Evolutionary conservation across 2,329 filamentous ascomycete genomes (phyloP).

Genomic region (Fusarium dlaminii): DNA sequence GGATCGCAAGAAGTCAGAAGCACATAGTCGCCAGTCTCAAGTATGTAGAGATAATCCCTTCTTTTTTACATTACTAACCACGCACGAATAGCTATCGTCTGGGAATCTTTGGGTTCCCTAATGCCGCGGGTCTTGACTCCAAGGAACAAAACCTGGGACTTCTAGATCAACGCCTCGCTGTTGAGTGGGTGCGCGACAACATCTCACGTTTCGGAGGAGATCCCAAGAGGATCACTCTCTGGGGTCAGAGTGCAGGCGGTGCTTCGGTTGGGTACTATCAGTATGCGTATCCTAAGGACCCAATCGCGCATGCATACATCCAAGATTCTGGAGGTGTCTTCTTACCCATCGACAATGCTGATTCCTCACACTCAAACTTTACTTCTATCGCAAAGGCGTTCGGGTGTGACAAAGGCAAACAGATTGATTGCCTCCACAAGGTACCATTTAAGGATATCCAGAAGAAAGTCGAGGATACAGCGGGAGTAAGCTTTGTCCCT

Average conservation of each 20-base stretch:
- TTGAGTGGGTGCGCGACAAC: slow-evolving; percentile 1
- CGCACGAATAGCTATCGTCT: background rate
- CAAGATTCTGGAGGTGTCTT: background rate
- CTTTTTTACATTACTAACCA: background rate
- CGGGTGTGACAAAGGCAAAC: background rate
- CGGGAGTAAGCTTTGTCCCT: background rate
- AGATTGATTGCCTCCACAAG: background rate
- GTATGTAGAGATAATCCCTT: background rate
- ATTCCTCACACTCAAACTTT: background rate
- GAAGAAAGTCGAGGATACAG: background rate
- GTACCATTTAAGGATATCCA: background rate
- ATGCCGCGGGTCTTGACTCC: background rate
- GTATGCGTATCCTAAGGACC: background rate
- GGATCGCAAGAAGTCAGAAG: slow-evolving; percentile 1
- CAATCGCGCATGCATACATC: slow-evolving; percentile 5
- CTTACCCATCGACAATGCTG: background rate
- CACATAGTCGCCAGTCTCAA: slow-evolving; percentile 16
- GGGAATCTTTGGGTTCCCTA: slow-evolving; percentile 1
- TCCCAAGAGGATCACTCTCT: background rate
- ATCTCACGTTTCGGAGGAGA: background rate
- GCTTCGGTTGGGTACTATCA: slow-evolving; percentile 7
- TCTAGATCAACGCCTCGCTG: slow-evolving; percentile 5
- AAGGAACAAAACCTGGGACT: background rate
- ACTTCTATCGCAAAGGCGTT: background rate
- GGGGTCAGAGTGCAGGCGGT: slow-evolving; percentile 4